Evolutionary conservation across 169 alveolate species (phyloP).

Genomic region (Cryptosporidium viatorum): DNA sequence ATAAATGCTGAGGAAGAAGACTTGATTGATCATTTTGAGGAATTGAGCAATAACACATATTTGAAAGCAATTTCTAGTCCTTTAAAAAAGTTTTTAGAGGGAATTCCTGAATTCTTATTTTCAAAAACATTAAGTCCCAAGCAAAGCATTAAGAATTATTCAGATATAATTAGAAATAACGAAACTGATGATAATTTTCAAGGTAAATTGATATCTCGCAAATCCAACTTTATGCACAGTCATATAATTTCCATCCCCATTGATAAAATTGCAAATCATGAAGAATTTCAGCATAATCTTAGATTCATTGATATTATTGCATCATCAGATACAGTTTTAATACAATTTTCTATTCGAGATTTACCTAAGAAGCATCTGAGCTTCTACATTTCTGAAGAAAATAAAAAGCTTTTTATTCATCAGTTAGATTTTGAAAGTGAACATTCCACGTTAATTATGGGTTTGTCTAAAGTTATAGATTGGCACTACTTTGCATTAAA

Average conservation of each 20-base stretch:
- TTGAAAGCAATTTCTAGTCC: background rate
- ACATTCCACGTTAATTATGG: conserved; percentile 3
- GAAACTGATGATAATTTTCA: background rate
- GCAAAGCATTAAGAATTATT: background rate
- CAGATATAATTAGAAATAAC: background rate
- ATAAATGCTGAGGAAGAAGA: background rate
- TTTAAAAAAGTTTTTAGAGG: background rate
- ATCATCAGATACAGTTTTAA: conserved; percentile 5
- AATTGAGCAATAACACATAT: background rate
- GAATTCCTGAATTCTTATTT: background rate
- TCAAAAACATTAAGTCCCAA: background rate
- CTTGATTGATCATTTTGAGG: background rate
- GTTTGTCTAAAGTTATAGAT: background rate
- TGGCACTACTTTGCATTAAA: conserved; percentile 32
- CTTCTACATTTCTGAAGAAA: background rate
- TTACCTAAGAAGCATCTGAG: conserved; percentile 20
- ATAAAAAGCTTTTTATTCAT: background rate
- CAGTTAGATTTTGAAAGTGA: background rate
- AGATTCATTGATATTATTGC: conserved; percentile 11
- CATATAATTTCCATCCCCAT: background rate
- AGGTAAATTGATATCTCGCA: background rate
- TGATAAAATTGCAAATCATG: background rate
- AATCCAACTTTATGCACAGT: background rate
- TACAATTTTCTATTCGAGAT: conserved; percentile 22
- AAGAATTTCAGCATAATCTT: background rate